Base-by-base conservation (phyloP, 2,329 filamentous ascomycete species). In the Allantophomopsis cytisporea region DNA sequence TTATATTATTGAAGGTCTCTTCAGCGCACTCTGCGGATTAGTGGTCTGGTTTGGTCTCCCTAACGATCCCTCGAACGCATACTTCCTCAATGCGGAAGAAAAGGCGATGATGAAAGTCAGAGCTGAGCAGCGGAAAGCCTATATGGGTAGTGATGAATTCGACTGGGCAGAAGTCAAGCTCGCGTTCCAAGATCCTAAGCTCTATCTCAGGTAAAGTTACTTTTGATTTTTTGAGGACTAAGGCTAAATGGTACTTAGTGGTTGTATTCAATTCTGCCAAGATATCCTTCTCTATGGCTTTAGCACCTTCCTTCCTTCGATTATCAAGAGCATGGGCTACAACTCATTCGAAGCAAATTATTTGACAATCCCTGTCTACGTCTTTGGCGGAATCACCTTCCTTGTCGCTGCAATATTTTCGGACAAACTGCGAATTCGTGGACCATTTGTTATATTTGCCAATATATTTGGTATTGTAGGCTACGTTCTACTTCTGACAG, bases 241-340 rank as follows among this genome's bases (percentile, higher is more conserved):
- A 12, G 11, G 10, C 11, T 28, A 12, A 28, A 4, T 28, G 7
- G 23, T 5, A 64, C 15, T 28, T 79, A 46, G 71, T 64, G 43
- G 58, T 73, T 30, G 72, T 63, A 1, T 69, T 76, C 31, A 39
- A 43, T 81, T 81, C 47, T 71, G 74, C 5, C 62, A 64, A 15
- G 73, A 80, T 45, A 76, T 71, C 2, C 77, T 82, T 64, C 63
- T 83, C 1, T 83, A 83, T 53, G 76, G 76, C 2, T 81, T 73
- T 54, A 71, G 66, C 39, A 80, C 75, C 1, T 83, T 83, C 51
- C 57, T 83, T 30, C 80, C 79, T 0, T 81, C 75, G 1, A 83
- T 84, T 44, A 81, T 83, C 52, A 60, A 68, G 39, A 69, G 66
- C 0, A 69, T 83, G 43, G 73, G 76, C 2, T 80, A 74, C 57